Evolutionary conservation across 495 filamentous ascomycete species (phyloP).

Genomic region (Bathelium albidoporum): DNA sequence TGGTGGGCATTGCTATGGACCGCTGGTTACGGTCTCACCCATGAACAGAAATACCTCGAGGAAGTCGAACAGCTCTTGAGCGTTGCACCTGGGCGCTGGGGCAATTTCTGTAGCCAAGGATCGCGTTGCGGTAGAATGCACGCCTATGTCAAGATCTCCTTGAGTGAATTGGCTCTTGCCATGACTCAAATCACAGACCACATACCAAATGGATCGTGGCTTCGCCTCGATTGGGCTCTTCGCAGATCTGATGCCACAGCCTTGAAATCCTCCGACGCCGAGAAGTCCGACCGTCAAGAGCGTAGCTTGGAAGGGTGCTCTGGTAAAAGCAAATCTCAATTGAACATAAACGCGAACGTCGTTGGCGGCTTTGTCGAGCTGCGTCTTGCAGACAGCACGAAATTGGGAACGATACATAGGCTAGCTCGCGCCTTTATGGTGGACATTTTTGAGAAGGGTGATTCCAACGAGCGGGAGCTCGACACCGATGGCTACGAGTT

Average conservation of each 20-base stretch:
- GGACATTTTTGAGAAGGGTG: not conserved
- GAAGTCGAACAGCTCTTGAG: not conserved
- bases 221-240: not conserved
- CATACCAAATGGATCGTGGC: not conserved
- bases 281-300: not conserved
- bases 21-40: not conserved
- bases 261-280: not conserved
- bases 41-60: not conserved
- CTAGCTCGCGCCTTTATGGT: not conserved
- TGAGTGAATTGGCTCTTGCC: not conserved
- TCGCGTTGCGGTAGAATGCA: not conserved
- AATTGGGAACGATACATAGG: not conserved
- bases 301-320: not conserved
- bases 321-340: not conserved
- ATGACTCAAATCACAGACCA: not conserved
- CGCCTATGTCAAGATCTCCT: not conserved
- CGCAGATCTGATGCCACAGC: not conserved
- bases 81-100: not conserved
- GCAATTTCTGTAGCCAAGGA: not conserved
- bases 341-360: not conserved
- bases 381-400: not conserved
- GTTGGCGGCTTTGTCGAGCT: not conserved
- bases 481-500: not conserved
- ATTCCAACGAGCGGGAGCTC: not conserved
- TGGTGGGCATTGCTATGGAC: constrained; percentile 3